Percentiles rank a stretch among this genome's conserved stretches.
phyloP scores from a whole-genome alignment of 805 yeast genomes.

The Yarrowia keelungensis region DNA sequence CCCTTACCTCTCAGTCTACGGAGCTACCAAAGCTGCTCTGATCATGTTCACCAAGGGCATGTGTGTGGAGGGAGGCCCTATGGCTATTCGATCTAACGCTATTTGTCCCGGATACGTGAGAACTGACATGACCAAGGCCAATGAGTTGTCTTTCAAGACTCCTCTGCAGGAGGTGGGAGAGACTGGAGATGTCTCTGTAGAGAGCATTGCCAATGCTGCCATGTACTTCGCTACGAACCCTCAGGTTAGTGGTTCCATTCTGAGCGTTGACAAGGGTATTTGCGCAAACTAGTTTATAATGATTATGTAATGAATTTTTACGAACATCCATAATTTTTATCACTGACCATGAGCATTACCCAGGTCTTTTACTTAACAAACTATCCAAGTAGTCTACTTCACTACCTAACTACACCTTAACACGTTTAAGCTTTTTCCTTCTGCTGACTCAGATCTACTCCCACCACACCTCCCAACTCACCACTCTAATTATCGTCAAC shows the following conservation, averaged over 20 bases:
- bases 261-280: conserved; percentile 43
- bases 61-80: conserved; percentile 63
- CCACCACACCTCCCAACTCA: conserved; percentile 22
- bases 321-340: background rate
- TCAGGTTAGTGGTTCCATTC: conserved; percentile 42
- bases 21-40: conserved; percentile 75
- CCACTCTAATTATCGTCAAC: conserved; percentile 34
- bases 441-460: conserved; percentile 7
- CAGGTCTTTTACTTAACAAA: too few species aligned
- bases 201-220: conserved; percentile 44
- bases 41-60: conserved; percentile 64
- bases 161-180: conserved; percentile 39
- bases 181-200: conserved; percentile 38
- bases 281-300: conserved; percentile 3
- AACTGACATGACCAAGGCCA: conserved; percentile 62
- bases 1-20: conserved; percentile 69
- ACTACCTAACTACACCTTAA: background rate
- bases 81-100: conserved; percentile 65
- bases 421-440: too few species aligned
- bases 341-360: too few species aligned
- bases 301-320: background rate
- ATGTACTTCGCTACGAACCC: conserved; percentile 41
- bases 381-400: too few species aligned
- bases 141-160: conserved; percentile 28
- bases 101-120: conserved; percentile 71